Evolutionary conservation across 2,329 filamentous ascomycete species (phyloP).

Genomic region (Stachybotrys elegans): DNA sequence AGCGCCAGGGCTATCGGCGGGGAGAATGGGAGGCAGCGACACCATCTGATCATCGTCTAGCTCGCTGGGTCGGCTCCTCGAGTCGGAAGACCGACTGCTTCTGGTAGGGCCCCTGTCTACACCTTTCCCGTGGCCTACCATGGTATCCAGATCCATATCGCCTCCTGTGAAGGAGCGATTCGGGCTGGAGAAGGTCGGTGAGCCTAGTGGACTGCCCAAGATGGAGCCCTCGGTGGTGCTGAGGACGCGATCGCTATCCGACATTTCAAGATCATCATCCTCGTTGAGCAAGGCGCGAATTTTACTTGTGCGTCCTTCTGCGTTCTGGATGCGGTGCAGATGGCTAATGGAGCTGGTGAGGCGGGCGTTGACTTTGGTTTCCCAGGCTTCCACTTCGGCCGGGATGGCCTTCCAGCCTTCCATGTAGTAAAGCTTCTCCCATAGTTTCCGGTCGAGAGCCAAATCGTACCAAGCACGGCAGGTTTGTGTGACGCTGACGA

Average conservation of each 20-base stretch:
- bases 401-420: conserved; percentile 80
- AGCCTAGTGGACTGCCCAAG: conserved; percentile 28
- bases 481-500: conserved; percentile 73
- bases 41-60: conserved; percentile 26
- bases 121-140: conserved; percentile 20
- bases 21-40: conserved; percentile 22
- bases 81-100: conserved; percentile 20
- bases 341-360: conserved; percentile 31
- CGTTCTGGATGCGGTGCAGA: conserved; percentile 37
- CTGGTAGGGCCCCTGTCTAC: no score
- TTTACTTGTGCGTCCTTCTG: conserved; percentile 49
- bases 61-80: conserved; percentile 30
- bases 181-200: conserved; percentile 16
- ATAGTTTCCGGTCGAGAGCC: conserved; percentile 77
- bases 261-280: conserved; percentile 46
- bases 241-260: conserved; percentile 27
- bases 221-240: conserved; percentile 16
- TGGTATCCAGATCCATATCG: conserved; percentile 24
- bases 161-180: conserved; percentile 21
- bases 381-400: conserved; percentile 61
- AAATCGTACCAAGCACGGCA: conserved; percentile 79
- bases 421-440: conserved; percentile 74
- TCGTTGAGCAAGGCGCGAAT: conserved; percentile 47
- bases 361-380: conserved; percentile 51
- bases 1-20: conserved; percentile 20